Percentiles rank a stretch among this genome's conserved stretches.
Evolutionary conservation across 1,139 yeast species (phyloP).

Genomic region (Kurtzmaniella quercitrusa): DNA sequence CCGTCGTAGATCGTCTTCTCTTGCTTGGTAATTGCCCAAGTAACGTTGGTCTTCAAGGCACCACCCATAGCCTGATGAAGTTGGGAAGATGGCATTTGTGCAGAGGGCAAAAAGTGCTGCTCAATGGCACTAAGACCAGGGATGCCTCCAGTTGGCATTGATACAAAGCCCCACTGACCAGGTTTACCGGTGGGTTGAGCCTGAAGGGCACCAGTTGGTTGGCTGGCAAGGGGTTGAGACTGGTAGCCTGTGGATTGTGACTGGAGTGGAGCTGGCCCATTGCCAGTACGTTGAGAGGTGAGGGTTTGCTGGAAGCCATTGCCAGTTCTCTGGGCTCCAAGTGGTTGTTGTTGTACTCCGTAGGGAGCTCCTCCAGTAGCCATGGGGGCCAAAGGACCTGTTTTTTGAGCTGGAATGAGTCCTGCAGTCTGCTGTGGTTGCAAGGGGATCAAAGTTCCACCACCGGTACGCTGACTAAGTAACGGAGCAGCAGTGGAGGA

Average conservation of each 20-base stretch:
- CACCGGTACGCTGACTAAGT: conserved; percentile 40
- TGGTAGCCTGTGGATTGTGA: conserved; percentile 28
- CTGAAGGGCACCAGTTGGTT: conserved; percentile 39
- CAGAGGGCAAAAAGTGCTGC: conserved; percentile 69
- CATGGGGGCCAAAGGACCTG: conserved; percentile 24
- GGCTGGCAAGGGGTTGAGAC: conserved; percentile 30
- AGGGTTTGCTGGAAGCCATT: conserved; percentile 16
- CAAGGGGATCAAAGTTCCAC: conserved; percentile 40
- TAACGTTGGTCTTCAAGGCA: conserved; percentile 43
- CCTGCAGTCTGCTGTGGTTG: conserved; percentile 49
- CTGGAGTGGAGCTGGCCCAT: conserved; percentile 6
- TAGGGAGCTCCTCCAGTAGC: conserved; percentile 11
- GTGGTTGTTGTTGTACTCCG: conserved; percentile 18
- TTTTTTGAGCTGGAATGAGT: conserved; percentile 40
- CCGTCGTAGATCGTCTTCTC: conserved; percentile 86
- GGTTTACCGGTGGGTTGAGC: conserved; percentile 68
- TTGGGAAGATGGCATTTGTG: conserved; percentile 36
- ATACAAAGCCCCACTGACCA: conserved; percentile 80
- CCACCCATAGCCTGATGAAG: conserved; percentile 54
- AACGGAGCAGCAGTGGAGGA: conserved; percentile 11
- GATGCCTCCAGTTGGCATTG: conserved; percentile 67
- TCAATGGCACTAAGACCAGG: conserved; percentile 77
- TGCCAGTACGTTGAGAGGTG: conserved; percentile 32
- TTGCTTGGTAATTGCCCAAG: conserved; percentile 79
- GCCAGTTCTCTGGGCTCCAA: conserved; percentile 20